Evolutionary conservation across 495 filamentous ascomycete species (phyloP).

Genomic region (Neurospora tetrasperma): DNA sequence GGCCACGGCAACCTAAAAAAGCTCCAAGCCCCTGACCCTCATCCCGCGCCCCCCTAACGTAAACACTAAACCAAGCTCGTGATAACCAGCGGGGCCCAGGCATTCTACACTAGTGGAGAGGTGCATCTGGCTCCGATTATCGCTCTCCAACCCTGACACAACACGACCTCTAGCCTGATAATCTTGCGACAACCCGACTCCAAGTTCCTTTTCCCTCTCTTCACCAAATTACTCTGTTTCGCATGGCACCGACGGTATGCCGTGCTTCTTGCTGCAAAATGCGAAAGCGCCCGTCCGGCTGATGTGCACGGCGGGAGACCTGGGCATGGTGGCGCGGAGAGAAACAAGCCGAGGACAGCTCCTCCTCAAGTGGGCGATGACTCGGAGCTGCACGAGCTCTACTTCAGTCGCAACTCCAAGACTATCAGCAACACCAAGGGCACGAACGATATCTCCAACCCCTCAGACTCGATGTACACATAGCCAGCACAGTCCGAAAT

Average conservation of each 20-base stretch:
- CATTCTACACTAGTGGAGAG: background rate
- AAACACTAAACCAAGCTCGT: background rate
- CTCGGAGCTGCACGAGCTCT: background rate
- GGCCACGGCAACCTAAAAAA: background rate
- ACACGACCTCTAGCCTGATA: background rate
- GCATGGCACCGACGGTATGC: conserved; percentile 42
- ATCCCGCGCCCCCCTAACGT: background rate
- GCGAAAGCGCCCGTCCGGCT: conserved; percentile 32
- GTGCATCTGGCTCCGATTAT: background rate
- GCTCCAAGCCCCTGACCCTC: background rate
- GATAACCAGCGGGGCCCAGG: background rate
- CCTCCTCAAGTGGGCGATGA: background rate
- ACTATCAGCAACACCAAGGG: background rate
- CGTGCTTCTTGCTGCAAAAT: conserved; percentile 33
- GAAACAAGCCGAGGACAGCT: conserved; percentile 6
- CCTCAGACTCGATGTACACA: background rate
- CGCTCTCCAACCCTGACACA: background rate
- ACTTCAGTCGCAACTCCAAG: background rate
- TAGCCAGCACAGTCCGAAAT: conserved; percentile 41
- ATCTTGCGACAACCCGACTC: background rate
- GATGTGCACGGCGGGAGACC: conserved; percentile 13
- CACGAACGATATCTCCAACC: background rate
- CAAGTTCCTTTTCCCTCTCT: background rate
- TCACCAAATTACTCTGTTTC: background rate
- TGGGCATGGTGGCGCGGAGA: conserved; percentile 4